A percentile compares a stretch with the other conserved stretches of the same genome.
Conservation (phyloP, 371 early-diverging fungal genomes). For the Dichotomocladium elegans region DNA sequence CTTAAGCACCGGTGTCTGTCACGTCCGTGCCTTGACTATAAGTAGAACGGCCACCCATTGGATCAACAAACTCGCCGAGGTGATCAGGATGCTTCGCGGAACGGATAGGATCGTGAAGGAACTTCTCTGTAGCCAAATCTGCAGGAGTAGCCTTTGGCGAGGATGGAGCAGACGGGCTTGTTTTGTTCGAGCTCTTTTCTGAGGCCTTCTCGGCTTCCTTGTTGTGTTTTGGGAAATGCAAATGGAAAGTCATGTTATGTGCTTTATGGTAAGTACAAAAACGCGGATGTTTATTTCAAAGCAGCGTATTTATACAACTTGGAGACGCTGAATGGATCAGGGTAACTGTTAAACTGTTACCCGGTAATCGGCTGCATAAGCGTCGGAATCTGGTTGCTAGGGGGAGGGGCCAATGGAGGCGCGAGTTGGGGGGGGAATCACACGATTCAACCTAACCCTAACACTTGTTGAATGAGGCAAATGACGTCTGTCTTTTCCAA, state of each 20-base stretch:
- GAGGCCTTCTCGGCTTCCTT: not conserved
- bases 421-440: too few relatives aligned
- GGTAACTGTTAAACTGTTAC: too few relatives aligned
- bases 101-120: conserved; percentile 38
- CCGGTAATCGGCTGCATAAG: too few relatives aligned
- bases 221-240: not conserved
- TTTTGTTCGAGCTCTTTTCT: not conserved
- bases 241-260: not conserved
- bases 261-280: not conserved
- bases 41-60: conserved; percentile 33
- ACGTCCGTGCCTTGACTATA: conserved; percentile 19
- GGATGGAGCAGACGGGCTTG: not conserved
- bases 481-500: too few relatives aligned
- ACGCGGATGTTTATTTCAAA: not conserved
- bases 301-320: not conserved
- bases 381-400: too few relatives aligned
- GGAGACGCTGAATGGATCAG: too few relatives aligned
- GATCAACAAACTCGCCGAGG: conserved; percentile 34
- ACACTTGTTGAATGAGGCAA: too few relatives aligned
- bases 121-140: too few relatives aligned
- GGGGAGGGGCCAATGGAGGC: too few relatives aligned
- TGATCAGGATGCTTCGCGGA: conserved; percentile 28
- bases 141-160: conserved; percentile 5
- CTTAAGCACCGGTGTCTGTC: conserved; percentile 31
- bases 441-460: too few relatives aligned